A percentile compares a stretch with the other conserved stretches of the same genome.
Conservation (phyloP, 805 yeast genomes). For the Maudiozyma bulderi region DNA sequence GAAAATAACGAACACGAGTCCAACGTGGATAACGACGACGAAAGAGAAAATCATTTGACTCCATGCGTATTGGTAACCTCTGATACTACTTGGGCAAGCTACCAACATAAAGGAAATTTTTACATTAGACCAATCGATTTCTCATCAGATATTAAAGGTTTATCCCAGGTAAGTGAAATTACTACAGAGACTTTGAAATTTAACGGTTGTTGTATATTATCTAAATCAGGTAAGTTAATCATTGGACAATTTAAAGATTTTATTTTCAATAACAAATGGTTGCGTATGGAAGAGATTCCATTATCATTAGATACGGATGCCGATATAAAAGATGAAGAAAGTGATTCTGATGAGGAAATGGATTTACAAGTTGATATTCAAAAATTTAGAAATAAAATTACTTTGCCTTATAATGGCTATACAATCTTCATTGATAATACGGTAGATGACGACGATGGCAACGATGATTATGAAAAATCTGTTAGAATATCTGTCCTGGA, state of each 20-base stretch:
- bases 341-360: conserved; percentile 9
- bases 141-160: conserved; percentile 7
- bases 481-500: neutral
- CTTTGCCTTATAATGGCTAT: conserved; percentile 4
- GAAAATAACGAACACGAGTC: conserved; percentile 6
- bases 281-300: conserved; percentile 7
- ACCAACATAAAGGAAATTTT: conserved; percentile 14
- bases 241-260: conserved; percentile 23
- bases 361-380: conserved; percentile 6
- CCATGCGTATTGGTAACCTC: conserved; percentile 25
- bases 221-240: conserved; percentile 17
- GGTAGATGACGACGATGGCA: neutral
- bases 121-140: conserved; percentile 24
- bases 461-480: neutral
- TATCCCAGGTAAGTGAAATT: conserved; percentile 13
- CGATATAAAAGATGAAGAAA: conserved; percentile 6
- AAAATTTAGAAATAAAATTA: conserved; percentile 6
- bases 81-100: conserved; percentile 28
- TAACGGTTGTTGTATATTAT: conserved; percentile 25
- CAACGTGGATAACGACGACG: conserved; percentile 6
- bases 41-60: conserved; percentile 3
- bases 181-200: conserved; percentile 13
- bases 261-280: conserved; percentile 16
- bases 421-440: conserved; percentile 5
- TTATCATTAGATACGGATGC: conserved; percentile 1